These are phyloP conservation scores for Saposhnikovia divaricata DNA, from an alignment of 129 eudicot genomes.

Conservation along the genomic window DNA sequence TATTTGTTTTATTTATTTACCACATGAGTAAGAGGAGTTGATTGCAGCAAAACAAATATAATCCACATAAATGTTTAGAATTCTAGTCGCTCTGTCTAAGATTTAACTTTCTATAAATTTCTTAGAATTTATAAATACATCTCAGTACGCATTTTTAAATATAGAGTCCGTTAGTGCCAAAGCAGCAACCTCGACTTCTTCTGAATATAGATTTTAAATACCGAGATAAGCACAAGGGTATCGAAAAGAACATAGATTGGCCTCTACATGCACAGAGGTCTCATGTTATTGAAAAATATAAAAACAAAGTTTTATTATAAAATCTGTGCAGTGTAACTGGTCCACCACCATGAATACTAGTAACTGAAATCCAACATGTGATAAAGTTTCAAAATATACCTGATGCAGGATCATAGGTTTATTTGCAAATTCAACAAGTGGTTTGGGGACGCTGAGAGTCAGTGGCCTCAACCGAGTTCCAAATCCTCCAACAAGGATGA, in stretches of 20 bases:
- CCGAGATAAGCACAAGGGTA: neutral
- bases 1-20: neutral
- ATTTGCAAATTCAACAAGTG: constrained; percentile 97
- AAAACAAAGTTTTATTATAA: neutral
- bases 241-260: neutral
- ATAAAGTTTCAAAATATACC: constrained; percentile 29
- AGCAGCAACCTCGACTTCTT: neutral
- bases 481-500: constrained; percentile 98
- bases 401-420: constrained; percentile 98
- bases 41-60: neutral
- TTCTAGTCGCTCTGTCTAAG: neutral
- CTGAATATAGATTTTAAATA: neutral
- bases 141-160: neutral
- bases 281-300: neutral
- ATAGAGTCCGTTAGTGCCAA: neutral
- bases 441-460: constrained; percentile 91
- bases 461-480: constrained; percentile 98
- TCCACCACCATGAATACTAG: neutral
- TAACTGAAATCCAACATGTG: neutral
- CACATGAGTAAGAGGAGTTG: neutral
- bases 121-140: neutral
- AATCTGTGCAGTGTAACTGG: neutral
- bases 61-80: neutral
- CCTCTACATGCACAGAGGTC: neutral
- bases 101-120: neutral